Evolutionary conservation across 106 monocot genomes (phyloP).

Genomic region (Dioscorea zingiberensis): DNA sequence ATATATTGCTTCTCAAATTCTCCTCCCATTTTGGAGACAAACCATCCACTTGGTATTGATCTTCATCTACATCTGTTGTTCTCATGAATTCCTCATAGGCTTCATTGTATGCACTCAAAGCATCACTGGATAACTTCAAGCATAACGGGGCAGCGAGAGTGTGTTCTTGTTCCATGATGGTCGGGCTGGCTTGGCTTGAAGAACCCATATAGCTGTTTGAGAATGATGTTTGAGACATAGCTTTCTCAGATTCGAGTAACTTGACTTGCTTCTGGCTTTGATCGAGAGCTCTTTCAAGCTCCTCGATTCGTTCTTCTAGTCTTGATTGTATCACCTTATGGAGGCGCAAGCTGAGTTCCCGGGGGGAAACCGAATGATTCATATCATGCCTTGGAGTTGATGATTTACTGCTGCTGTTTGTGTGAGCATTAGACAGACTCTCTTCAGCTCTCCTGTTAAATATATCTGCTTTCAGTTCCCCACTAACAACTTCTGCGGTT

Average conservation of each 20-base stretch:
- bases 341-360: slow-evolving; percentile 64
- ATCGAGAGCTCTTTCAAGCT: slow-evolving; percentile 55
- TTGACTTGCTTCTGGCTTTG: slow-evolving; percentile 37
- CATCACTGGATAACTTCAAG: slow-evolving; percentile 61
- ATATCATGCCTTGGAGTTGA: slow-evolving; percentile 18
- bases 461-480: slow-evolving; percentile 54
- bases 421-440: slow-evolving; percentile 1
- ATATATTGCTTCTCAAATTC: neutral
- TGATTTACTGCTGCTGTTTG: slow-evolving; percentile 17
- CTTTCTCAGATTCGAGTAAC: slow-evolving; percentile 21
- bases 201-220: slow-evolving; percentile 43
- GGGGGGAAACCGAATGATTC: slow-evolving; percentile 71
- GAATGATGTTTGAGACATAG: slow-evolving; percentile 21
- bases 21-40: slow-evolving; percentile 15
- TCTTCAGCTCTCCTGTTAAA: slow-evolving; percentile 1
- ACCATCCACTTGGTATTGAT: slow-evolving; percentile 11
- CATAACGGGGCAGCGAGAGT: slow-evolving; percentile 25
- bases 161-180: slow-evolving; percentile 1
- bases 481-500: slow-evolving; percentile 39
- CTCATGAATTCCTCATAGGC: slow-evolving; percentile 61
- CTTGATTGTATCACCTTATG: slow-evolving; percentile 60
- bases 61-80: slow-evolving; percentile 12
- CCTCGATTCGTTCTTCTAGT: slow-evolving; percentile 60
- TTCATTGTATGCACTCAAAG: slow-evolving; percentile 64
- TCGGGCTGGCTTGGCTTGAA: slow-evolving; percentile 40